A percentile compares a stretch with the other conserved stretches of the same genome.
phyloP scores from a whole-genome alignment of 2,329 filamentous ascomycete genomes.

The Orbilia brochopaga region DNA sequence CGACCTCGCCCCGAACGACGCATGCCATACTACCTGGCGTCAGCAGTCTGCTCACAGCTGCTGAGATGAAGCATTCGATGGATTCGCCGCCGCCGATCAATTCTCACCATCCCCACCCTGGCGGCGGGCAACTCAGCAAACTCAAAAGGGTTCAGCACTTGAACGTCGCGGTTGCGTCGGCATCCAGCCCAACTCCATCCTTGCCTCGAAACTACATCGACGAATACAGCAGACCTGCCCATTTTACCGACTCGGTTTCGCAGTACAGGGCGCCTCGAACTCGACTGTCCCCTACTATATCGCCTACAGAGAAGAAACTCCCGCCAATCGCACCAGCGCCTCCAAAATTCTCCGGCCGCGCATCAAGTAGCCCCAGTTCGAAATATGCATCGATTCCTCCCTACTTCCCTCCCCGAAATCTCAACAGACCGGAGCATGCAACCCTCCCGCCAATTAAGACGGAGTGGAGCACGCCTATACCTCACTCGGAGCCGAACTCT shows the following conservation, averaged over 20 bases:
- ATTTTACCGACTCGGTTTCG: conserved; percentile 27
- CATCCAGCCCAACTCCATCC: conserved; percentile 10
- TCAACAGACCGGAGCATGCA: conserved; percentile 33
- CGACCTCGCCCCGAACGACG: conserved; percentile 23
- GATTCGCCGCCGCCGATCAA: conserved; percentile 21
- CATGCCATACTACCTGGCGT: conserved; percentile 34
- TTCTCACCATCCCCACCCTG: conserved; percentile 6
- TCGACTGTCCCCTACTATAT: conserved; percentile 33
- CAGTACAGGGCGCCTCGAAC: conserved; percentile 24
- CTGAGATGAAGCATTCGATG: conserved; percentile 31
- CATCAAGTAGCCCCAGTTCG: conserved; percentile 23
- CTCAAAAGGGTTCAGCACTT: conserved; percentile 22
- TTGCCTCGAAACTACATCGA: conserved; percentile 30
- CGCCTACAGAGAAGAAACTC: conserved; percentile 35
- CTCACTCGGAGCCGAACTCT: conserved; percentile 30
- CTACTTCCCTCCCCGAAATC: conserved; percentile 38
- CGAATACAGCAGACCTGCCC: conserved; percentile 26
- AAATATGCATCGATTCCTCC: conserved; percentile 21
- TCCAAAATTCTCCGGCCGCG: conserved; percentile 30
- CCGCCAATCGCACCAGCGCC: conserved; percentile 32
- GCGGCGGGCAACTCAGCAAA: conserved; percentile 17
- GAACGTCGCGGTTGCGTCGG: conserved; percentile 12
- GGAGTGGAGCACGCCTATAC: conserved; percentile 27
- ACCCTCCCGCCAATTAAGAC: conserved; percentile 42
- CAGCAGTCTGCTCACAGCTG: conserved; percentile 26